Base-by-base conservation (phyloP, 2,329 filamentous ascomycete species). In the Penicillium sclerotiorum region DNA sequence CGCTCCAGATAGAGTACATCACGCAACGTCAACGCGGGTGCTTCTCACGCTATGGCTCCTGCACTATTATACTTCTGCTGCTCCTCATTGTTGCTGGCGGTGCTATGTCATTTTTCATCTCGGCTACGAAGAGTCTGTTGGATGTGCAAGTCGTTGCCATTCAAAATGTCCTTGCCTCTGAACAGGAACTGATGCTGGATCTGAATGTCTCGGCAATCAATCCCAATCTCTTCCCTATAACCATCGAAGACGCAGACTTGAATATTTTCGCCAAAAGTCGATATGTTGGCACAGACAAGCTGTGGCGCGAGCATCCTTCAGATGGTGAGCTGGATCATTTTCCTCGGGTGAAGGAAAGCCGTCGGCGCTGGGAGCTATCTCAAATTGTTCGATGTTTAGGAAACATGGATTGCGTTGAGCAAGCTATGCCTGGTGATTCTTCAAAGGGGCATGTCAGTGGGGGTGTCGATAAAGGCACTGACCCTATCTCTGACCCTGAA, bases 181-280 rank as follows among this genome's bases (percentile, higher is more conserved):
- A 96, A 69, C 90, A 96, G 69, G 92, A 97, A 68, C 81, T 99
- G 35, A 96, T 99, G 84, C 82, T 97, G 63, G 93, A 99, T 69
- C 75, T 99, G 41, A 84, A 89, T 17, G 90, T 99, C 52, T 84
- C 84, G 59, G 94, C 93, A 0, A 80, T 93, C 61, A 99, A 99
- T 67, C 92, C 93, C 1, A 99, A 97, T 61, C 85, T 96, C 33
- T 88, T 97, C 32, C 85, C 90, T 2, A 88, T 99, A 35, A 88
- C 88, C 2, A 84, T 99, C 30, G 86, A 89, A 56, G 86, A 92
- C 39, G 87, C 95, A 65, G 91, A 97, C 67, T 80, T 97, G 49
- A 91, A 95, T 63, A 82, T 99, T 25, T 97, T 97, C 71, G 94
- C 94, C 23, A 96, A 95, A 72, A 96, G 91, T 52, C 90, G 89